Evolutionary conservation across 352 stramenopile species (phyloP).

Genomic region (Salisapilia sapeloensis): DNA sequence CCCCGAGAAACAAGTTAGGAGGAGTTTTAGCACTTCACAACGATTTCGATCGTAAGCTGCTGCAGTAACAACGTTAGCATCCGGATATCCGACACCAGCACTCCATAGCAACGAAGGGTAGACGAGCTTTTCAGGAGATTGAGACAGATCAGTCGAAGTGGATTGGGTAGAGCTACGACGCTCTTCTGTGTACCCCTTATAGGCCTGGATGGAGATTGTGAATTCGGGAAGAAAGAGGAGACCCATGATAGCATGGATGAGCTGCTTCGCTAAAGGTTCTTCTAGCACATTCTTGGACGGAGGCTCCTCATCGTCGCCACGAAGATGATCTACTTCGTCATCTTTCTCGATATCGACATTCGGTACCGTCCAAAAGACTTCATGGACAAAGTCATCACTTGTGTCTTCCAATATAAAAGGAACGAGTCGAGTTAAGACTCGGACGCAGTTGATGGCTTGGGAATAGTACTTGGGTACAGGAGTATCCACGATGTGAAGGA

Average conservation of each 20-base stretch:
- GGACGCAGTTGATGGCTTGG: slow-evolving; percentile 73
- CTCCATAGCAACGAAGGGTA: slow-evolving; percentile 73
- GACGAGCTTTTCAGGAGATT: slow-evolving; percentile 17
- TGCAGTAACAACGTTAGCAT: slow-evolving; percentile 51
- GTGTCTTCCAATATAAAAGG: slow-evolving; percentile 73
- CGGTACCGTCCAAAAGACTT: slow-evolving; percentile 79
- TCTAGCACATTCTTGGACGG: not conserved
- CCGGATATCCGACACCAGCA: slow-evolving; percentile 58
- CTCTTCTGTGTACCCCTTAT: slow-evolving; percentile 69
- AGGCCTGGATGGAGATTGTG: slow-evolving; percentile 68
- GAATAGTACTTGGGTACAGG: slow-evolving; percentile 80
- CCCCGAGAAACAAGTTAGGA: slow-evolving; percentile 90
- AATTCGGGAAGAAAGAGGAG: slow-evolving; percentile 76
- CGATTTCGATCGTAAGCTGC: slow-evolving; percentile 86
- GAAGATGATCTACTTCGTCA: too few species aligned
- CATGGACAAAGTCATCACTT: slow-evolving; percentile 64
- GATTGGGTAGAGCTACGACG: slow-evolving; percentile 41
- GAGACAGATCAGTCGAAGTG: slow-evolving; percentile 12
- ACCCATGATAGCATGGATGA: slow-evolving; percentile 77
- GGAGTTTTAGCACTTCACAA: slow-evolving; percentile 89
- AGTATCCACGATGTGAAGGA: slow-evolving; percentile 78
- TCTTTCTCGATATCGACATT: slow-evolving; percentile 13
- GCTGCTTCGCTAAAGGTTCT: slow-evolving; percentile 43
- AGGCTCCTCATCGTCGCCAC: slow-evolving; percentile 8
- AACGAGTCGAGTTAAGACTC: slow-evolving; percentile 64